phyloP scores from a whole-genome alignment of 768 basidiomycete genomes.

The Hygrophoropsis aurantiaca region DNA sequence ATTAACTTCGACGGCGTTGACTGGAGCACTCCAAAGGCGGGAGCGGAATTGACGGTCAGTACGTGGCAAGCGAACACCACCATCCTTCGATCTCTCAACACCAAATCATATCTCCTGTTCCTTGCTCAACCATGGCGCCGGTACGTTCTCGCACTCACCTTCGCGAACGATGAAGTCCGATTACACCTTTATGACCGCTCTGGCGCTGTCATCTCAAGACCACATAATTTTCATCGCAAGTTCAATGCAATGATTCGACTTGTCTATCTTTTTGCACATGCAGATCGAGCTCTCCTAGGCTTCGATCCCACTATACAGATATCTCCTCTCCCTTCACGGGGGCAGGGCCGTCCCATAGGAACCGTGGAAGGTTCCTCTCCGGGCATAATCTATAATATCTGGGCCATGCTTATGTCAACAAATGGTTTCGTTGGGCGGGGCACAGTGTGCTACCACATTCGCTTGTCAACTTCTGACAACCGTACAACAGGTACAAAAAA shows the following conservation, averaged over 20 bases:
- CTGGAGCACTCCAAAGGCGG: too few relatives aligned
- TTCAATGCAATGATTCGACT: not conserved
- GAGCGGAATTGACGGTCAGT: too few relatives aligned
- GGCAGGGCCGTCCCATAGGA: not conserved
- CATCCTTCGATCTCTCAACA: too few relatives aligned
- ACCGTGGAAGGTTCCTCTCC: not conserved
- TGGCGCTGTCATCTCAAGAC: not conserved
- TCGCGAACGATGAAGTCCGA: not conserved
- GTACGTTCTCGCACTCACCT: not conserved
- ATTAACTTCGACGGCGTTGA: too few relatives aligned
- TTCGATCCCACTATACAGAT: slow-evolving; percentile 1
- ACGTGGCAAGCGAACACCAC: too few relatives aligned
- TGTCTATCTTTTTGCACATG: not conserved
- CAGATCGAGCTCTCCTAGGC: not conserved
- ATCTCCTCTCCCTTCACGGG: not conserved
- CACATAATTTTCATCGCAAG: not conserved
- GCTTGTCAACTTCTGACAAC: too few relatives aligned
- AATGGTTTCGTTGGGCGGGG: not conserved
- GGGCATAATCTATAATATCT: not conserved
- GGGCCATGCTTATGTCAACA: not conserved
- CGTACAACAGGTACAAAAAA: too few relatives aligned
- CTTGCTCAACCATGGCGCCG: not conserved
- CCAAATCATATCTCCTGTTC: not conserved
- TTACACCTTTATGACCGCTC: not conserved
- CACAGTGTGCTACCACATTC: not conserved